Conservation (phyloP, 2,329 filamentous ascomycete species). For the Rugonectria rugulosa region DNA sequence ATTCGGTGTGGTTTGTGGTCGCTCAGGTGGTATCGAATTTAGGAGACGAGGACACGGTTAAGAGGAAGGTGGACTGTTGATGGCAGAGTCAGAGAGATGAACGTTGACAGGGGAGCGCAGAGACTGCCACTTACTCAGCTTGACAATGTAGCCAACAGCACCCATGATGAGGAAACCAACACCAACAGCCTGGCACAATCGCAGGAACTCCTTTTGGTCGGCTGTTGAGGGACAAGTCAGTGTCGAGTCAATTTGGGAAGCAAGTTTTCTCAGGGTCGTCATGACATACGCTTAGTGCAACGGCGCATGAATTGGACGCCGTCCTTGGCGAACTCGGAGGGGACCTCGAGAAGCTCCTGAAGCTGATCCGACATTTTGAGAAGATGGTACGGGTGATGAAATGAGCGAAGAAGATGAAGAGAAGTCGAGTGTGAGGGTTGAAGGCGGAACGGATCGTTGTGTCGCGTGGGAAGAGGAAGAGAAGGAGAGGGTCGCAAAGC, state of each 20-base stretch:
- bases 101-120: no score
- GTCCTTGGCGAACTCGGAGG: conserved; percentile 69
- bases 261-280: neutral
- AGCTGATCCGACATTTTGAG: conserved; percentile 68
- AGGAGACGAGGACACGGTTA: conserved; percentile 70
- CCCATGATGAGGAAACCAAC: conserved; percentile 76
- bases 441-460: conserved; percentile 10
- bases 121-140: conserved; percentile 66
- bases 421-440: neutral
- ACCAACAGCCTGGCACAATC: conserved; percentile 66
- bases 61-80: conserved; percentile 72
- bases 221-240: conserved; percentile 36
- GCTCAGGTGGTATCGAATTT: neutral
- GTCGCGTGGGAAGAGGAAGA: conserved; percentile 1
- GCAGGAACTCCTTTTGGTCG: conserved; percentile 53
- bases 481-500: conserved; percentile 7
- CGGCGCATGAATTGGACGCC: conserved; percentile 68
- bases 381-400: neutral
- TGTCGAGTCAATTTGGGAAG: neutral
- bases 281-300: conserved; percentile 64
- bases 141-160: conserved; percentile 73
- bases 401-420: conserved; percentile 1
- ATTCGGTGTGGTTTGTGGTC: neutral
- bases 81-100: neutral
- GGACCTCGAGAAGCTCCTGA: conserved; percentile 74